Conservation (phyloP, 2,329 filamentous ascomycete species). For the Mycogone perniciosa region DNA sequence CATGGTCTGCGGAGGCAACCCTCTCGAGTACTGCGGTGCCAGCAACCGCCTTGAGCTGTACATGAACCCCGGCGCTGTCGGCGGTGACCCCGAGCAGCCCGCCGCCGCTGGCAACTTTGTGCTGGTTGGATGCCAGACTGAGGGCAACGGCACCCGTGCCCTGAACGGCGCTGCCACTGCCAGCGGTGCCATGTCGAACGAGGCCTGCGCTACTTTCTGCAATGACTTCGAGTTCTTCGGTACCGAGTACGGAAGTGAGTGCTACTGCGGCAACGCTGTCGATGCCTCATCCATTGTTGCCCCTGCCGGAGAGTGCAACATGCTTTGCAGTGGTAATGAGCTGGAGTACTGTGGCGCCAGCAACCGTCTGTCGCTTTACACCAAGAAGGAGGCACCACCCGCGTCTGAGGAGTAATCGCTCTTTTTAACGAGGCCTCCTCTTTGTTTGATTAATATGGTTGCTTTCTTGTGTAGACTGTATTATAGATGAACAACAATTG, state of each 20-base stretch:
- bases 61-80: slow-evolving; percentile 21
- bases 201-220: slow-evolving; percentile 27
- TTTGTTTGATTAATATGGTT: too few relatives aligned
- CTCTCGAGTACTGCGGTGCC: slow-evolving; percentile 29
- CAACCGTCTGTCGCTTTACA: slow-evolving; percentile 32
- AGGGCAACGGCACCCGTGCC: slow-evolving; percentile 29
- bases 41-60: slow-evolving; percentile 30
- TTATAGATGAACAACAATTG: background rate
- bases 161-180: slow-evolving; percentile 21
- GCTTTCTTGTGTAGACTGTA: background rate
- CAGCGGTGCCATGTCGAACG: slow-evolving; percentile 27
- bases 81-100: slow-evolving; percentile 26
- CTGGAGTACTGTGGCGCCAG: slow-evolving; percentile 35
- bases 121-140: slow-evolving; percentile 32
- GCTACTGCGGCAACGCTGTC: slow-evolving; percentile 31
- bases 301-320: slow-evolving; percentile 30
- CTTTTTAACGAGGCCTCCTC: too few relatives aligned
- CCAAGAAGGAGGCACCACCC: slow-evolving; percentile 18
- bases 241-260: slow-evolving; percentile 33
- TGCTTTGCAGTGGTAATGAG: slow-evolving; percentile 34
- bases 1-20: slow-evolving; percentile 29
- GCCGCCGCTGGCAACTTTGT: slow-evolving; percentile 26
- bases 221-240: slow-evolving; percentile 27
- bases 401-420: too few relatives aligned
- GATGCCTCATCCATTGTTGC: slow-evolving; percentile 23